phyloP scores from a whole-genome alignment of 176 grass and related monocot genomes.

The Urochloa ruziziensis region DNA sequence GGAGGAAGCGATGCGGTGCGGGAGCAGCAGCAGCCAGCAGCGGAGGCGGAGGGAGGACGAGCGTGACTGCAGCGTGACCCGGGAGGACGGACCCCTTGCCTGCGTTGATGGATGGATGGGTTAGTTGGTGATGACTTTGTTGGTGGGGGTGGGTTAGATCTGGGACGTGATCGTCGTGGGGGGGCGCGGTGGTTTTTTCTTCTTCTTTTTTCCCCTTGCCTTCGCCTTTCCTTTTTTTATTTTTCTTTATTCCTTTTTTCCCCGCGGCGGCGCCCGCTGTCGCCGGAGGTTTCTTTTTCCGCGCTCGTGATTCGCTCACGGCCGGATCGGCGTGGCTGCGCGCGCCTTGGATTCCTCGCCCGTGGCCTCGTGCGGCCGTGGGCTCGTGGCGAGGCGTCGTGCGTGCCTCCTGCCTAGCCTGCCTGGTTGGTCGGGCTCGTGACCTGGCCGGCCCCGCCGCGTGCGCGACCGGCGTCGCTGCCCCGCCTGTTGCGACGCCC shows the following conservation, averaged over 20 bases:
- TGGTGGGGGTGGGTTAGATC: constrained; percentile 13
- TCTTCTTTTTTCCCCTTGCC: neutral
- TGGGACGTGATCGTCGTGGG: neutral
- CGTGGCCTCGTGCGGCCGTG: neutral
- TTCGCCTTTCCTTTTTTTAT: neutral
- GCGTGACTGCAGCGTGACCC: neutral
- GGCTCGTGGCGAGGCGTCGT: too few relatives aligned
- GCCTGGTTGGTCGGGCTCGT: too few relatives aligned
- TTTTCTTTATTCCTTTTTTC: neutral
- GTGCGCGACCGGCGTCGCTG: too few relatives aligned
- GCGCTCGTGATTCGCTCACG: neutral
- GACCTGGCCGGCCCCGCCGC: too few relatives aligned
- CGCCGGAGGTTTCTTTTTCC: neutral
- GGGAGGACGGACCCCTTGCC: neutral
- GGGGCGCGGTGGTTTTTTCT: neutral
- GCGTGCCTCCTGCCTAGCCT: too few relatives aligned
- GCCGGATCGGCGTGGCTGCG: neutral
- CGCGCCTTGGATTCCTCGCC: neutral
- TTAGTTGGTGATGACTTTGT: neutral
- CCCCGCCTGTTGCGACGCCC: too few relatives aligned
- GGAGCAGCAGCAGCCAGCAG: neutral
- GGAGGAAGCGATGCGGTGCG: neutral
- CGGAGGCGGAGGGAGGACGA: neutral
- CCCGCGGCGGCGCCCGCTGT: neutral
- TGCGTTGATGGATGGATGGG: neutral